Evolutionary conservation across 257 asterid species (phyloP), one percentile per base, ranked within the genome.

Genomic region (Agastache rugosa): DNA sequence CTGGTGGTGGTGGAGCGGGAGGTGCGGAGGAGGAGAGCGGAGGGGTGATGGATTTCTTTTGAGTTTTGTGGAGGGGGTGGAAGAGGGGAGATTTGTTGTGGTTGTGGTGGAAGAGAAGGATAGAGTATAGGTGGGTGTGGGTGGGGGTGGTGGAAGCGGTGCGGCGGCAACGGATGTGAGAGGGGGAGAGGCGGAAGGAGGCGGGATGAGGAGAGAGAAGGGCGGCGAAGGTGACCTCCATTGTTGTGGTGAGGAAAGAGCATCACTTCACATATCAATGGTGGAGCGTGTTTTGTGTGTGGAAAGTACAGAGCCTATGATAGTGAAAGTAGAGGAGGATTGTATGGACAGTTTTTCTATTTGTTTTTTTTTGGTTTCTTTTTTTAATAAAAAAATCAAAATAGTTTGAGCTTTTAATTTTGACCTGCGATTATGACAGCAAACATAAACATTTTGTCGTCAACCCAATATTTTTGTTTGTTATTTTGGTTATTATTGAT

Each of bases 141-240:
- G 55, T 16, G 39, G 72, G 25, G 42, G 41, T 12, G 72, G 60
- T 5, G 15, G 80, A 17, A 63, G 1, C 47, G 16, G 48, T 16
- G 39, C 35, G 71, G 20, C 15, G 71, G 71, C 12, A 3, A 12
- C 23, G 23, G 37, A 20, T 37, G 68, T 5, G 62, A 29, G 73
- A 76, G 74, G 78, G 86, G 79, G 75, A 81, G 78, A 59, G 75
- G 80, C 16, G 72, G 67, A 66, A 23, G 70, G 89, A 73, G 79
- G 69, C 34, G 45, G 73, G 45, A 47, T 12, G 74, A 69, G 93
- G 89, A 79, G 90, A 87, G 79, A 74, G 64, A 73, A 86, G 76
- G 59, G 85, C 84, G 27, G 82, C 65, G 69, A 63, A 25, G 69
- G 56, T 15, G 25, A 87, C 83, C 93, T 83, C 92, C 97, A 91